Evolutionary conservation across 805 yeast species (phyloP).

Genomic region (Lachancea cidri): DNA sequence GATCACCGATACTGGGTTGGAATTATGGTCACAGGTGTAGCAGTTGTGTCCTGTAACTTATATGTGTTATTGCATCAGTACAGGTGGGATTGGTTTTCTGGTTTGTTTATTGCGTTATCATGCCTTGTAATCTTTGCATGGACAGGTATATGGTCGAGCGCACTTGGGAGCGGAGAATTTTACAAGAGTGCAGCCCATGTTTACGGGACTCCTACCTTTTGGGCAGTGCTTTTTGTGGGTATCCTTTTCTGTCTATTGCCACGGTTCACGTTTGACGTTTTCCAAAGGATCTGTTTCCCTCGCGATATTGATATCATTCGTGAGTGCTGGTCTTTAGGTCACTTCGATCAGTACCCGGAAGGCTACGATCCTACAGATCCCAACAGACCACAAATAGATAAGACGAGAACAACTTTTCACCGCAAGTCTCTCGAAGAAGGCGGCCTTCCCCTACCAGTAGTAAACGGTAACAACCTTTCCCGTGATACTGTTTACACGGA

Average conservation of each 20-base stretch:
- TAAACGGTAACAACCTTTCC: slow-evolving; percentile 15
- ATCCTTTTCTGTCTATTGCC: slow-evolving; percentile 60
- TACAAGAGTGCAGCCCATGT: slow-evolving; percentile 62
- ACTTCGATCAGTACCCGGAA: slow-evolving; percentile 58
- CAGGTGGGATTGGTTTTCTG: slow-evolving; percentile 78
- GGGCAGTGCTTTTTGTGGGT: slow-evolving; percentile 69
- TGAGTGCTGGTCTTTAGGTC: slow-evolving; percentile 64
- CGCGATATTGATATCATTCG: slow-evolving; percentile 68
- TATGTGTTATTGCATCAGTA: slow-evolving; percentile 63
- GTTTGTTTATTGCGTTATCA: slow-evolving; percentile 51
- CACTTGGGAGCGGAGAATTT: slow-evolving; percentile 49
- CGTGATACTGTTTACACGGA: slow-evolving; percentile 34
- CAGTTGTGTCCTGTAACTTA: slow-evolving; percentile 61
- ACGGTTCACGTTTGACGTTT: slow-evolving; percentile 55
- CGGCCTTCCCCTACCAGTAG: slow-evolving; percentile 10
- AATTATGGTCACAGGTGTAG: slow-evolving; percentile 57
- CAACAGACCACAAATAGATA: slow-evolving; percentile 47
- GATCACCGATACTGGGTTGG: slow-evolving; percentile 77
- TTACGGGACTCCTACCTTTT: slow-evolving; percentile 55
- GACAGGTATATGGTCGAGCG: slow-evolving; percentile 77
- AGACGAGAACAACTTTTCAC: slow-evolving; percentile 33
- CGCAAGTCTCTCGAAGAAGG: slow-evolving; percentile 25
- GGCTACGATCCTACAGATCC: slow-evolving; percentile 82
- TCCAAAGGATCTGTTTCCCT: slow-evolving; percentile 50
- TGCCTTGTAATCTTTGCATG: slow-evolving; percentile 60